Evolutionary conservation across 495 filamentous ascomycete species (phyloP).

Genomic region (Poronia punctata): DNA sequence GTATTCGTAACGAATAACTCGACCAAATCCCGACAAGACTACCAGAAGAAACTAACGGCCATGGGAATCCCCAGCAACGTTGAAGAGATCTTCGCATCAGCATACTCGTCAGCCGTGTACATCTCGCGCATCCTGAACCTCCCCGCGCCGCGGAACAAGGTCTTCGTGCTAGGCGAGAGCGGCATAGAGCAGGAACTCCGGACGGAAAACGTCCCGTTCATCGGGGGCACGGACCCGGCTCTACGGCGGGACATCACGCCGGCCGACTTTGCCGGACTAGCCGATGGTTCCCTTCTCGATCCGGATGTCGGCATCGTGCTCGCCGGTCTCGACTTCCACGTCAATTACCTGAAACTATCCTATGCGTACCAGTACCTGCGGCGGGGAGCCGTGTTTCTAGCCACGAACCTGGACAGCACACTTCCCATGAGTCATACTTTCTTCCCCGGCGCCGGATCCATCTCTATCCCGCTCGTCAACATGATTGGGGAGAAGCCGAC

Average conservation of each 20-base stretch:
- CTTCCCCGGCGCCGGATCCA: constrained; percentile 86
- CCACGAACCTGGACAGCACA: constrained; percentile 86
- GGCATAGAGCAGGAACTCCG: constrained; percentile 86
- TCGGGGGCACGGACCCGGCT: constrained; percentile 82
- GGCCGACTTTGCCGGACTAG: constrained; percentile 69
- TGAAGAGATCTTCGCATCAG: constrained; percentile 92
- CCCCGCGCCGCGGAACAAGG: constrained; percentile 72
- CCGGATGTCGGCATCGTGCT: constrained; percentile 86
- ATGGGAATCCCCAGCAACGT: constrained; percentile 71
- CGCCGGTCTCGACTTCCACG: constrained; percentile 80
- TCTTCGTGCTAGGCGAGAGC: constrained; percentile 84
- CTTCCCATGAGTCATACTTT: constrained; percentile 71
- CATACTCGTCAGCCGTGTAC: constrained; percentile 92
- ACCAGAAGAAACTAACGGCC: constrained; percentile 79
- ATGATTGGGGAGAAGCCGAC: constrained; percentile 65
- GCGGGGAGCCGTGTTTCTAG: constrained; percentile 80
- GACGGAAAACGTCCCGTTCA: constrained; percentile 66
- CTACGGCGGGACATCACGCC: constrained; percentile 68
- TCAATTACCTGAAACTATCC: constrained; percentile 88
- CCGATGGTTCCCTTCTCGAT: constrained; percentile 70
- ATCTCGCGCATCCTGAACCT: constrained; percentile 87
- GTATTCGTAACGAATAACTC: constrained; percentile 99
- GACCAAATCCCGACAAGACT: constrained; percentile 88
- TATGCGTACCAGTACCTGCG: constrained; percentile 79
- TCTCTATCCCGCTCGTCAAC: constrained; percentile 69